Evolutionary conservation across 257 asterid species (phyloP).

Genomic region (Parsonsia alboflavescens): DNA sequence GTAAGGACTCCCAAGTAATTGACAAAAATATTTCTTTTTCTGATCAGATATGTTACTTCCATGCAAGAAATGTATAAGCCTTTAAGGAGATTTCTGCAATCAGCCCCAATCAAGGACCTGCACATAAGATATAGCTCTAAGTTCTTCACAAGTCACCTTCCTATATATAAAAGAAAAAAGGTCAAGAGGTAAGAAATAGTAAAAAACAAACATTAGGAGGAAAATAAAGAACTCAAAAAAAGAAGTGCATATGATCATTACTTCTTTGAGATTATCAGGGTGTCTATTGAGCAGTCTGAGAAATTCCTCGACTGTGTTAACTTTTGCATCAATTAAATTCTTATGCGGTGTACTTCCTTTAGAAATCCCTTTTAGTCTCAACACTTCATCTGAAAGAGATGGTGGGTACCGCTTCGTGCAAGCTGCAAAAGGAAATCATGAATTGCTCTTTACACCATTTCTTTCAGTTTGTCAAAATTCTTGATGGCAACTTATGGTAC

Average conservation of each 20-base stretch:
- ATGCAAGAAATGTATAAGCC: neutral
- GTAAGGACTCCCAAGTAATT: neutral
- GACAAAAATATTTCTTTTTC: neutral
- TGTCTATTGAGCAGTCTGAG: conserved; percentile 36
- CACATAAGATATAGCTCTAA: neutral
- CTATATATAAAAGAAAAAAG: neutral
- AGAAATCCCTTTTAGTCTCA: conserved; percentile 28
- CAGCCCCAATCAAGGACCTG: neutral
- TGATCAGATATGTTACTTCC: neutral
- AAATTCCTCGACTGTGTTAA: conserved; percentile 47
- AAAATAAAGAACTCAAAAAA: neutral
- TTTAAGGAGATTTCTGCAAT: neutral
- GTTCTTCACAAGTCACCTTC: neutral
- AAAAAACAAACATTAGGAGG: neutral
- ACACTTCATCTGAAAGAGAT: conserved; percentile 39
- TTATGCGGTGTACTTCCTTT: conserved; percentile 22
- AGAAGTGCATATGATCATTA: conserved; percentile 16
- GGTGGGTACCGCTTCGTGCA: conserved; percentile 38
- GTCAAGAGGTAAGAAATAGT: neutral
- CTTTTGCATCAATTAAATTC: conserved; percentile 22
- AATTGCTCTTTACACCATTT: neutral
- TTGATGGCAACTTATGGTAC: neutral
- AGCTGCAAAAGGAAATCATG: conserved; percentile 31
- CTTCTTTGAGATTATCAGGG: conserved; percentile 38
- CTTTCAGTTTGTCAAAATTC: neutral